Base-by-base conservation (phyloP, 176 grass and related monocot genomes). In the Carex myosuroides region DNA sequence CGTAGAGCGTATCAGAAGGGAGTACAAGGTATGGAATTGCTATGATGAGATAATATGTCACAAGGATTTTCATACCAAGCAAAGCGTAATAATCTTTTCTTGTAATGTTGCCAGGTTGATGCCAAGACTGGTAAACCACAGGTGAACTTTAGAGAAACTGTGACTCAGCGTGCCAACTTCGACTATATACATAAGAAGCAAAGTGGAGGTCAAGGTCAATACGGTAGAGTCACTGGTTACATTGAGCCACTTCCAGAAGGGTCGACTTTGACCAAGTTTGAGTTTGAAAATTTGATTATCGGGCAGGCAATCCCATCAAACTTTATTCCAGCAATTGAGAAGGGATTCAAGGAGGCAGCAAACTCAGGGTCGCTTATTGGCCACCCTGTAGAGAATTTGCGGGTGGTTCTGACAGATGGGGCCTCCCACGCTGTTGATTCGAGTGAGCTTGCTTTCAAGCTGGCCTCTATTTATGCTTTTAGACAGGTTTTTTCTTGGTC, bases 131-230 rank as follows among this genome's bases (percentile, higher is more conserved):
- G 80, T 50, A 98, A 93, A 86, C 96, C 96, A 87, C 89, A 91
- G 79, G 96, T 98, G 57, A 98, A 98, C 54, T 95, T 98, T 60
- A 93, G 91, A 79, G 96, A 98, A 87, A 95, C 96, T 59, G 89
- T 98, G 60, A 98, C 91, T 57, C 96, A 93, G 66, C 89, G 93
- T 16, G 82, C 93, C 81, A 88, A 92, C 64, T 98, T 98, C 80
- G 96, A 98, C 90, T 98, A 98, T 84, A 81, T 98, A 71, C 96
- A 98, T 89, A 98, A 98, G 90, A 98, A 98, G 63, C 93, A 95
- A 92, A 93, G 89, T 59, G 96, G 96, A 14, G 93, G 96, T 86
- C 96, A 98, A 89, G 96, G 96, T 89, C 96, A 98, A 90, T 98
- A 93, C 86, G 96, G 96, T 70, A 92, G 96, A 82, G 96, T 98